Base-by-base conservation (phyloP, 2,329 filamentous ascomycete genomes). In the Orbilia quercus region DNA sequence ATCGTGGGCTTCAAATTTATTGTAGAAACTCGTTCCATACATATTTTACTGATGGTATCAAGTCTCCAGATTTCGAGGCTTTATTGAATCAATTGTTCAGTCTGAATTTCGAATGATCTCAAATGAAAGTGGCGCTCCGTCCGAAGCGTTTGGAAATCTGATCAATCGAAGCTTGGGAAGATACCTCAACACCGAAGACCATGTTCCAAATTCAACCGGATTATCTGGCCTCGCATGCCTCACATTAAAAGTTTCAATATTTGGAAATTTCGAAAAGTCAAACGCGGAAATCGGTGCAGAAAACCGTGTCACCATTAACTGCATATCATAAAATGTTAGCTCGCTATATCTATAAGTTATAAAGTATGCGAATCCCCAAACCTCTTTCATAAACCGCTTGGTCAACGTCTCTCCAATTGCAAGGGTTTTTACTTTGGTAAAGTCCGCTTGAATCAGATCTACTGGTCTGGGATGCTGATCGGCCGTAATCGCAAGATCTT, bases 371-470 rank as follows among this genome's bases (percentile, higher is more conserved):
- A n/a, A 20, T 2, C 9, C 16, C 14, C 18, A 1, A 14, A 54
- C 31, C n/a, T 54, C 34, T 16, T 18, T 22, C 28, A 40, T 40
- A 5, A 54, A 40, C 9, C 40, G 3, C 14, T 54, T 20, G 9
- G 14, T 38, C 11, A 7, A 28, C n/a, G 9, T 12, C 11, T 38
- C 50, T 38, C 14, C 16, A 11, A 54, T 40, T 38, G 14, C 23
- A n/a, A 40, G 18, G 7, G 34, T 34, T 31, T 59, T 59, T 6
- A 59, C 55, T 23, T 36, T 59, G 12, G 55, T 34, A 28, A 59
- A 59, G 18, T 59, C 55, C 23, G 42, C 55, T 11, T 40, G 12
- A 11, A 59, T 25, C 1, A 59, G 25, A 36, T n/a, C 34, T 1
- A 18, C 36, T 9, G 23, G 9, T 36, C 34, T 23, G 16, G 7